Conservation (phyloP, 441 rosid genomes). For the Gossypium davidsonii region DNA sequence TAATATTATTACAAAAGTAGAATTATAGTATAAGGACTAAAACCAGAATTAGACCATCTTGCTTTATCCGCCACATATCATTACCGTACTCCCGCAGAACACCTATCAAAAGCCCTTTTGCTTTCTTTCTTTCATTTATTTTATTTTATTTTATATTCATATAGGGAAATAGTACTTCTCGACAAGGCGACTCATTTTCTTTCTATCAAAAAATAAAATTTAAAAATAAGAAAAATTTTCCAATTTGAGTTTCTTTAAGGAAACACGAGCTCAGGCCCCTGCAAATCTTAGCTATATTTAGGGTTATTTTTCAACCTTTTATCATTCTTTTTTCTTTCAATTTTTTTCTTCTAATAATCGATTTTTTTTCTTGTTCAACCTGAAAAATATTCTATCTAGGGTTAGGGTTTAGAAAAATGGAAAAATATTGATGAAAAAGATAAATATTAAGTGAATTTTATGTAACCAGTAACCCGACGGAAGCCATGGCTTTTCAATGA, state of each 20-base stretch:
- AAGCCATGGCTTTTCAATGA: constrained; percentile 23
- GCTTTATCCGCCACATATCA: no score
- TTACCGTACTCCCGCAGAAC: neutral
- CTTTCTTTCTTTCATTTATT: neutral
- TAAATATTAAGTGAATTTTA: neutral
- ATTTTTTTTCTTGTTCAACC: constrained; percentile 19
- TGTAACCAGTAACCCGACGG: neutral
- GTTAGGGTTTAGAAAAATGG: constrained; percentile 25
- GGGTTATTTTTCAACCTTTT: constrained; percentile 5
- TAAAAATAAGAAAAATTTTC: constrained; percentile 12
- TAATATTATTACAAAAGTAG: no score
- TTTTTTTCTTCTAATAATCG: constrained; percentile 19
- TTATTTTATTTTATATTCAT: no score
- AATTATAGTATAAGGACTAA: no score
- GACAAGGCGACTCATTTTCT: constrained; percentile 14
- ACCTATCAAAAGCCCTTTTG: neutral
- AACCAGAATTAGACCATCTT: no score
- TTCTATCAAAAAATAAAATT: neutral
- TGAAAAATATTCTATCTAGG: constrained; percentile 13
- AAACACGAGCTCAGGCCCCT: constrained; percentile 25
- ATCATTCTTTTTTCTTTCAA: neutral
- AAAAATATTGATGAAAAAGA: neutral
- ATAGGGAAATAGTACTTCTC: neutral
- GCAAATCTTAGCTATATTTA: constrained; percentile 32
- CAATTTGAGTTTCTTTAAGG: constrained; percentile 29